Evolutionary conservation across 176 grass and related monocot genomes (phyloP).

Genomic region (Typha latifolia): DNA sequence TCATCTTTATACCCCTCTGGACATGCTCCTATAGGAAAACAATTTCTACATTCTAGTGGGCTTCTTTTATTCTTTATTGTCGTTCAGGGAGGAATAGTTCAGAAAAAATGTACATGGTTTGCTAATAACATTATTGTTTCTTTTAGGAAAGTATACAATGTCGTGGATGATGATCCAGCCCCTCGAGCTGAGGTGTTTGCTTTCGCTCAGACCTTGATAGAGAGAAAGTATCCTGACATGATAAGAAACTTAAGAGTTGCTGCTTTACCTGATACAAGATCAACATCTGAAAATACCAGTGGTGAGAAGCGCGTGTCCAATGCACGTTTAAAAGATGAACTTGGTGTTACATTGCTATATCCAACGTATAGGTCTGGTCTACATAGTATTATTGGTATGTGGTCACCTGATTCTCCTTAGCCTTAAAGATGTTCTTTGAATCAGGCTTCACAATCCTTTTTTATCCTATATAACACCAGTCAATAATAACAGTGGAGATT

Average conservation of each 20-base stretch:
- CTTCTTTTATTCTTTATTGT: no score
- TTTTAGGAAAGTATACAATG: constrained; percentile 66
- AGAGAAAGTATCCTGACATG: constrained; percentile 41
- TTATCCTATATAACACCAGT: no score
- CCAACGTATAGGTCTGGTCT: constrained; percentile 67
- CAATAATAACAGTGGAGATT: no score
- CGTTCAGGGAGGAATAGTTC: background rate
- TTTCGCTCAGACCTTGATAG: constrained; percentile 55
- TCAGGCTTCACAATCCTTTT: no score
- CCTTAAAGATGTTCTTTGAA: no score
- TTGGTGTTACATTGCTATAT: constrained; percentile 49
- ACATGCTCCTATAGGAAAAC: no score
- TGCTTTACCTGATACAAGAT: constrained; percentile 3
- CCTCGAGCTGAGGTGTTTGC: constrained; percentile 67
- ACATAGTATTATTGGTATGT: constrained; percentile 52
- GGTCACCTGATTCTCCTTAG: constrained; percentile 1
- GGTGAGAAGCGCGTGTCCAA: constrained; percentile 59
- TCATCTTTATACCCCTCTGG: no score
- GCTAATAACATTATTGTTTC: background rate
- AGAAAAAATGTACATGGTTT: background rate
- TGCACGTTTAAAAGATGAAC: constrained; percentile 51
- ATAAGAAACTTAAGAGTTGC: constrained; percentile 1
- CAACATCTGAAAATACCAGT: background rate
- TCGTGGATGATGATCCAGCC: constrained; percentile 82
- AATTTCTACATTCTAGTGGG: no score